Evolutionary conservation across 768 basidiomycete species (phyloP).

Genomic region (Amanita polypyramis): DNA sequence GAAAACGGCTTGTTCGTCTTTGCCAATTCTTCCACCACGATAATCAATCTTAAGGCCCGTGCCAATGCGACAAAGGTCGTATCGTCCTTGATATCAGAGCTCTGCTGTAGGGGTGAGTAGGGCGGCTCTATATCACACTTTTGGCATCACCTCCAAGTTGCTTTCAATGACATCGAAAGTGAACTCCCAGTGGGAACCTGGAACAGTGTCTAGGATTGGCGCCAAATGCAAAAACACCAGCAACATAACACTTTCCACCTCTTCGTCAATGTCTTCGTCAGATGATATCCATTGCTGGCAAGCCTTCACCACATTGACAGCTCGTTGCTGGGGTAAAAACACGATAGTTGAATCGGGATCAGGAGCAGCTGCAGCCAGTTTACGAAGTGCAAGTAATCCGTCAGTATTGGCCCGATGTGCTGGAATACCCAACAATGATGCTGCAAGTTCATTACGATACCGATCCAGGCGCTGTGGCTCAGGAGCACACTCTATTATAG

Average conservation of each 20-base stretch:
- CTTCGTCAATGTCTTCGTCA: constrained; percentile 60
- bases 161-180: constrained; percentile 84
- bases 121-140: background rate
- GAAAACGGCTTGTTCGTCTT: constrained; percentile 65
- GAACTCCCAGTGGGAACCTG: constrained; percentile 88
- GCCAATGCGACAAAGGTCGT: constrained; percentile 52
- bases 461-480: constrained; percentile 69
- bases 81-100: constrained; percentile 46
- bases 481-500: constrained; percentile 48
- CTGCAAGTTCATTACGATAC: constrained; percentile 85
- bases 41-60: constrained; percentile 58
- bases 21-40: constrained; percentile 58
- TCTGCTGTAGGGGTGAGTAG: constrained; percentile 25
- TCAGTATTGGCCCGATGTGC: constrained; percentile 51
- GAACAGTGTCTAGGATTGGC: constrained; percentile 79
- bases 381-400: constrained; percentile 59
- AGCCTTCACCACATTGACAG: constrained; percentile 79
- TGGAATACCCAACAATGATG: constrained; percentile 60
- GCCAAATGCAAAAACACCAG: constrained; percentile 65
- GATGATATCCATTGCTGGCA: constrained; percentile 72
- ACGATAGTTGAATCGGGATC: constrained; percentile 66
- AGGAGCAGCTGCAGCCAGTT: constrained; percentile 66
- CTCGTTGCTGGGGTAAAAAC: constrained; percentile 78
- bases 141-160: constrained; percentile 67
- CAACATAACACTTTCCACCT: constrained; percentile 71